Base-by-base conservation (phyloP, 2,329 filamentous ascomycete genomes). In the Furcasterigmium furcatum region DNA sequence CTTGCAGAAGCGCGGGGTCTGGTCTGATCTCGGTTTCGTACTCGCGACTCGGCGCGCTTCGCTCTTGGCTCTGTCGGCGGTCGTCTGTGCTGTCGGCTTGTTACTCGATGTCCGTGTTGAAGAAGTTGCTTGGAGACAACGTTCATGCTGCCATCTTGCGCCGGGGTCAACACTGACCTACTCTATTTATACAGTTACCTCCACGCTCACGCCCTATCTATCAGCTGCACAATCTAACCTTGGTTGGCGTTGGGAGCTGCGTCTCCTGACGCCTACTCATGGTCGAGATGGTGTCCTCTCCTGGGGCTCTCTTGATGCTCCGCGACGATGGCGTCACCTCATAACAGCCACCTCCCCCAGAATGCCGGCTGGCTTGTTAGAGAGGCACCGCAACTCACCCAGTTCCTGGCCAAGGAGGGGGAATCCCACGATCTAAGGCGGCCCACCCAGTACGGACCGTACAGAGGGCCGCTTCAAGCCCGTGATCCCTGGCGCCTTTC, bases 401-500 rank as follows among this genome's bases (percentile, higher is more conserved):
- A 27, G 21, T 27, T 24, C 38, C 22, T 40, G 21, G 38, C 18
- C 13, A 12, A 40, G 38, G 10, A 9, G 22, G 25, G 25, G 14
- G 25, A 40, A 25, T 24, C 14, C 38, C 38, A 25, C 25, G 21
- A 40, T 40, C 13, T 21, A 40, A 16, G 13, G 34, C 34, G 34
- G 34, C 34, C 34, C 34, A 36, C 34, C 34, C 34, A 42, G 19
- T 34, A 42, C 40, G 27, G 40, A 21, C 27, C 40, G 40, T 21
- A 42, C 4, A 20, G 24, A 20, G 19, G 16, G 40, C 40, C 40
- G 27, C 19, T 34, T 30, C 25, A 34, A 30, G 40, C 40, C 40
- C 40, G 40, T 42, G 40, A 42, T 42, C 40, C 30, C 29, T 19
- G 19, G 20, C 13, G 9, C 40, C 40, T 9, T 18, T 16, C 18